These are phyloP conservation scores for Trypanosomatidae sp. DNA, from an alignment of 208 protist species.

Conservation along the genomic window DNA sequence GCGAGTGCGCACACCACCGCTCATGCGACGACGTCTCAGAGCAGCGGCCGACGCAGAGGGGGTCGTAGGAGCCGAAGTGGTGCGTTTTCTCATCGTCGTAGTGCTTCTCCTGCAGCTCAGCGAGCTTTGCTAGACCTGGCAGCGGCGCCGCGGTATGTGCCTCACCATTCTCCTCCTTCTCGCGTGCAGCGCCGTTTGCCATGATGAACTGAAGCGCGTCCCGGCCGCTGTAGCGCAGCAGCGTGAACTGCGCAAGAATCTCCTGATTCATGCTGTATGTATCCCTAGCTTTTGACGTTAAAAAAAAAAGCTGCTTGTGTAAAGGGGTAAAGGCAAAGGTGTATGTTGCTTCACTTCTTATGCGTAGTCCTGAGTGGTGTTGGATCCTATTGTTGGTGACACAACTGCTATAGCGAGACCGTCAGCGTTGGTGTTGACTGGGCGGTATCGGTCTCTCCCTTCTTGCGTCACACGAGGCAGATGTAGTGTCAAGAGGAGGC, in stretches of 20 bases:
- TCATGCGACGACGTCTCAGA: constrained; percentile 8
- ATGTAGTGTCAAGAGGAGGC: too few relatives aligned
- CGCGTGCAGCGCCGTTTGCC: constrained; percentile 10
- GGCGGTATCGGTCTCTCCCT: too few relatives aligned
- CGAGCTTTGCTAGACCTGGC: constrained; percentile 16
- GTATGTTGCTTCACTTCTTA: too few relatives aligned
- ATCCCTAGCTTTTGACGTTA: too few relatives aligned
- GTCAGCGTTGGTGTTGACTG: too few relatives aligned
- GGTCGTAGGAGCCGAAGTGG: constrained; percentile 11
- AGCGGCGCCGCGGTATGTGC: too few relatives aligned
- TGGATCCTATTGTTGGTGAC: too few relatives aligned
- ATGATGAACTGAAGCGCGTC: constrained; percentile 24
- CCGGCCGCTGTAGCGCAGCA: constrained; percentile 13
- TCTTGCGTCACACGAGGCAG: too few relatives aligned
- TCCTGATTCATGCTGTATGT: neutral
- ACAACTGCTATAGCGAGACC: too few relatives aligned
- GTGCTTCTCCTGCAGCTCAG: constrained; percentile 18
- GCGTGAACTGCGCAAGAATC: neutral
- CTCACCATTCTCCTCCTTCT: too few relatives aligned
- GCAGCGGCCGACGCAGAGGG: constrained; percentile 4
- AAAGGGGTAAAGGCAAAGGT: too few relatives aligned
- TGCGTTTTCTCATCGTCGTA: neutral
- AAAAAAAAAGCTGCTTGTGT: neutral
- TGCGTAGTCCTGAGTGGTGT: too few relatives aligned
- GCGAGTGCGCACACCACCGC: constrained; percentile 21